Evolutionary conservation across 2,329 filamentous ascomycete species (phyloP).

Genomic region (Colletotrichum musicola): DNA sequence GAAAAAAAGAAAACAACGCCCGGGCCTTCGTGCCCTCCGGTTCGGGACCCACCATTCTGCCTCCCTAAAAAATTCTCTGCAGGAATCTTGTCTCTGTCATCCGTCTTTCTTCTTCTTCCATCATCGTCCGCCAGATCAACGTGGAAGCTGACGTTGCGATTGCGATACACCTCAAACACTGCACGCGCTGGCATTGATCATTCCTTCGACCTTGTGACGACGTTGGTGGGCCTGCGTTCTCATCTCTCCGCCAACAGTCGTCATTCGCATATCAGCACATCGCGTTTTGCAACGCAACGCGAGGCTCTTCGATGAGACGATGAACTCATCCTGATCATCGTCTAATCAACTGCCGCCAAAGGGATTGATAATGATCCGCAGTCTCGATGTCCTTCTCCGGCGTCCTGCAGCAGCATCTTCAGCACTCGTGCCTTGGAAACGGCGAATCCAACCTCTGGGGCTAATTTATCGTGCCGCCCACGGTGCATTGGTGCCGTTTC

Average conservation of each 20-base stretch:
- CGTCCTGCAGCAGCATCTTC: neutral
- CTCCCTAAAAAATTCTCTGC: slow-evolving; percentile 22
- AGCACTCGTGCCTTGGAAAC: slow-evolving; percentile 13
- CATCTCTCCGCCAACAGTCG: neutral
- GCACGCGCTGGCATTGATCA: neutral
- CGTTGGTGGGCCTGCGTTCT: neutral
- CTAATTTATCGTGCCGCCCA: slow-evolving; percentile 1
- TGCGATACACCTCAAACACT: slow-evolving; percentile 3
- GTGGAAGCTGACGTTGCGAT: slow-evolving; percentile 1
- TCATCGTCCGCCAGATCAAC: slow-evolving; percentile 14
- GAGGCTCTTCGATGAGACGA: neutral
- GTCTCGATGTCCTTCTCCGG: slow-evolving; percentile 14
- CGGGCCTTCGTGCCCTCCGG: neutral
- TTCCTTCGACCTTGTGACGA: neutral
- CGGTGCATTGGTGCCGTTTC: slow-evolving; percentile 25
- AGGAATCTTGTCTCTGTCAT: neutral
- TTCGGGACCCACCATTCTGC: slow-evolving; percentile 2
- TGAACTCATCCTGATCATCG: neutral
- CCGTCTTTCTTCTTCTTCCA: neutral
- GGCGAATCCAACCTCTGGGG: neutral
- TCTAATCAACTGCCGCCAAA: neutral
- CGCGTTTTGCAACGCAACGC: neutral
- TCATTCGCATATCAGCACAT: slow-evolving; percentile 16
- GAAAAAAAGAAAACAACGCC: too few species aligned
- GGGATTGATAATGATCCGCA: slow-evolving; percentile 21